Percentiles rank a stretch among this genome's conserved stretches.
Conservation (phyloP, 345 rosid species). For the Camelina neglecta region DNA sequence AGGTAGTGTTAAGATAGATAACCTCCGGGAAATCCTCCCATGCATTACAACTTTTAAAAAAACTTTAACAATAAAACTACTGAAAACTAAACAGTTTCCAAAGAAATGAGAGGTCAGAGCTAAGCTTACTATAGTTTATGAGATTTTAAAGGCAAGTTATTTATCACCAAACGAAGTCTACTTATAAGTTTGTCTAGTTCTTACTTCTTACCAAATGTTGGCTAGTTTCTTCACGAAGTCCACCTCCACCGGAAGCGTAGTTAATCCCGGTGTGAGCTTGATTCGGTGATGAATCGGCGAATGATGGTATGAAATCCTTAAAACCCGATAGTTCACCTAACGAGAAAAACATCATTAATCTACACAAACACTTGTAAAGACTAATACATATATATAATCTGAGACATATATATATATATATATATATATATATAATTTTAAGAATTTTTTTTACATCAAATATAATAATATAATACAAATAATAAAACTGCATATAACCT, state of each 20-base stretch:
- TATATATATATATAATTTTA: no score
- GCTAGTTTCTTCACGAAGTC: slow-evolving; percentile 42
- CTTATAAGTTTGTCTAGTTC: slow-evolving; percentile 5
- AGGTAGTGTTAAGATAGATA: no score
- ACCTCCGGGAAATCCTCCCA: neutral
- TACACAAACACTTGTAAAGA: no score
- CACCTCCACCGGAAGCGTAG: slow-evolving; percentile 51
- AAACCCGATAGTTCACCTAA: slow-evolving; percentile 59
- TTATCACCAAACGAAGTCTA: neutral
- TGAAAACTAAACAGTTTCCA: neutral
- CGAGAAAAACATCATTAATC: neutral
- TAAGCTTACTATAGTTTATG: neutral
- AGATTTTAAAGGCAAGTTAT: neutral
- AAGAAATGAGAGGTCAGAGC: neutral
- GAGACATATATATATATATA: neutral
- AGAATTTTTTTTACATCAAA: neutral
- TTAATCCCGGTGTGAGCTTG: slow-evolving; percentile 50
- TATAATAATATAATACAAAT: neutral
- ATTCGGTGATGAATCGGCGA: slow-evolving; percentile 19
- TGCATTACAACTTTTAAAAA: no score
- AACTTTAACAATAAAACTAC: no score
- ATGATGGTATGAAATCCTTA: slow-evolving; percentile 50
- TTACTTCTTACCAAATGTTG: slow-evolving; percentile 39
- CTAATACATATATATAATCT: no score
- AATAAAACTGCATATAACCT: neutral